Base-by-base conservation (phyloP, 2,329 filamentous ascomycete species). In the Colletotrichum lentis region DNA sequence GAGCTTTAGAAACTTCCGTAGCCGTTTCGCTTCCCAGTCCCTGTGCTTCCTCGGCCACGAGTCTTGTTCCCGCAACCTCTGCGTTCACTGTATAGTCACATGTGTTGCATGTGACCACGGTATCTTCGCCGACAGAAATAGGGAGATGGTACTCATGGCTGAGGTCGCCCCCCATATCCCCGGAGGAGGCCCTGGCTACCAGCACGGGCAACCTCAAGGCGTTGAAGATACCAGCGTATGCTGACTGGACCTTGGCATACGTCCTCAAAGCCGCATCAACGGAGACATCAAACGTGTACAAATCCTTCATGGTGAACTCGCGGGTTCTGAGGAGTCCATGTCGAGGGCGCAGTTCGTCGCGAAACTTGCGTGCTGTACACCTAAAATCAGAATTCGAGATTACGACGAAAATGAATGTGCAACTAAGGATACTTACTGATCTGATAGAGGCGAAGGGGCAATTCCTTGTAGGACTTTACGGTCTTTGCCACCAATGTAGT, bases 271-370 rank as follows among this genome's bases (percentile, higher is more conserved):
- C 95, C n/a, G 86, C 81, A 31, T 86, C 80, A 0, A 83, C 77
- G 4, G 85, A 90, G 43, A 85, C 81, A 75, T 99, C 96, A 75
- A 99, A 99, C 0, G 94, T 97, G 77, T 99, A 99, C 1, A 99
- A 85, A 77, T 99, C 96, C 79, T 99, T 99, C 96, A 99, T 99
- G 73, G 93, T 81, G 74, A 99, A 99, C 75, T 99, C 96, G 69
- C 94, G 89, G 0, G 93, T 91, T 11, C 96, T 89, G 10, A 99
- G 83, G 2, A 99, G 83, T 14, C 96, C 96, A 73, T 97, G 92
- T 39, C 96, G 88, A 22, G 96, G 96, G 31, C 96, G 87, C 64
- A 91, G 86, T 79, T 99, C 96, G 80, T 99, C 96, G 56, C 96
- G 89, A 75, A 98, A 99, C 78, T 99, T 99, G 54, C 95, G 88